Base-by-base conservation (phyloP, 2,329 filamentous ascomycete species). In the Penicillium rolfsii region DNA sequence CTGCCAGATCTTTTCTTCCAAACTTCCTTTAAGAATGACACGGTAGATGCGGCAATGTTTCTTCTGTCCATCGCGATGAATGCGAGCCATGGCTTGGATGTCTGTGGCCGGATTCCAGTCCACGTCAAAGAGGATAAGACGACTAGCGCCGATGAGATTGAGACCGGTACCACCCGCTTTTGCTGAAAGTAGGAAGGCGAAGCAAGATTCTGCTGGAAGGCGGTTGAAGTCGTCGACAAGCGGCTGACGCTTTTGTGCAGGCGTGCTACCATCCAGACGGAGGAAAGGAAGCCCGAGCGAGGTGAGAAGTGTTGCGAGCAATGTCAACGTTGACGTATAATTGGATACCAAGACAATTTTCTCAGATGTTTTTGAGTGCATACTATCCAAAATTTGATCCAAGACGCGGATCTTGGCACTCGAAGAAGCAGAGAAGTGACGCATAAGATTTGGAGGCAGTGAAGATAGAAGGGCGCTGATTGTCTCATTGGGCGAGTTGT, bases 51-150 rank as follows among this genome's bases (percentile, higher is more conserved):
- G 85, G 63, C 88, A 89, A 3, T 84, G 85, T 11, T 81, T 77
- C 71, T 87, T 89, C 71, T 91, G 89, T 0, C 89, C 89, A 67
- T 91, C 88, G 52, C 89, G 84, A 71, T 91, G 88, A 50, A 91
- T 89, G 14, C 89, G 85, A 12, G 88, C 89, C 87, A 91, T 91
- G 7, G 89, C 89, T 72, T 91, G 89, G 22, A 89, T 78, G 68
- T 91, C 89, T 0, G 87, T 89, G 0, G 88, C 87, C 1, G 89
- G 89, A 68, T 91, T 91, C 89, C 89, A 91, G 74, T 91, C 89
- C 8, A 89, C 84, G 67, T 91, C 89, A 67, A 90, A 91, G 1
- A 91, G 83, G 5, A 91, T 79, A 2, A 91, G 82, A 24, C 89
- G 84, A 35, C 86, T 89, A 5, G 88, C 89, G 9, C 89, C 89